Evolutionary conservation across 2,329 filamentous ascomycete species (phyloP).

Genomic region (Alternaria conjuncta): DNA sequence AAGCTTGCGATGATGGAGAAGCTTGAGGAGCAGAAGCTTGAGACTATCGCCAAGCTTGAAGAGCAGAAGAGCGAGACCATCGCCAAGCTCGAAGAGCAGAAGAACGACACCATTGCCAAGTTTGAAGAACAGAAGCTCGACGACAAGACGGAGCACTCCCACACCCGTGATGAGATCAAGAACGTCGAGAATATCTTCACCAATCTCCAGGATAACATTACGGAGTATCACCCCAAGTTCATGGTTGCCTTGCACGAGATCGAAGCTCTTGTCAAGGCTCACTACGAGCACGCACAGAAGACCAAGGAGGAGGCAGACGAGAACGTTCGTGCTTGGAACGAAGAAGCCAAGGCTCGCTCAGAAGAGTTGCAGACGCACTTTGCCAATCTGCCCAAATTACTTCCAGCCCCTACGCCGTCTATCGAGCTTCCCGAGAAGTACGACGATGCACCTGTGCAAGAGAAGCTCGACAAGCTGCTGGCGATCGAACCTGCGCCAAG

Average conservation of each 20-base stretch:
- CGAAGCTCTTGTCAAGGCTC: conserved; percentile 79
- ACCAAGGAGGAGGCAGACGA: conserved; percentile 54
- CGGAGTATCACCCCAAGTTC: conserved; percentile 87
- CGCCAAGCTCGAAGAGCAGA: conserved; percentile 77
- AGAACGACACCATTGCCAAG: conserved; percentile 69
- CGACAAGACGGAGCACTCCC: conserved; percentile 77
- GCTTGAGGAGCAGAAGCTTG: conserved; percentile 73
- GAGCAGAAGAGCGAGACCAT: conserved; percentile 75
- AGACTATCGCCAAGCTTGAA: conserved; percentile 69
- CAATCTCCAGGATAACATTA: conserved; percentile 77
- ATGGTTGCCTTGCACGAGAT: conserved; percentile 86
- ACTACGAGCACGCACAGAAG: conserved; percentile 85
- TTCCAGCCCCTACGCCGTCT: conserved; percentile 58
- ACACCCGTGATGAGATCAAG: conserved; percentile 80
- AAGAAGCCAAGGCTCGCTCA: conserved; percentile 52
- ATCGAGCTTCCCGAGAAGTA: conserved; percentile 47
- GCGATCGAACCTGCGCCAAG: conserved; percentile 45
- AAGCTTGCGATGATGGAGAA: conserved; percentile 78
- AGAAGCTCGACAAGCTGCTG: conserved; percentile 63
- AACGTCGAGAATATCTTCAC: conserved; percentile 76
- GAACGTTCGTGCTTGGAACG: conserved; percentile 50
- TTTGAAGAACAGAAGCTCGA: conserved; percentile 79
- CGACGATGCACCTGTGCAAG: conserved; percentile 65
- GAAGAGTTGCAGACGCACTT: conserved; percentile 52
- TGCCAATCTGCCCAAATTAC: conserved; percentile 52